Conservation (phyloP, 2,329 filamentous ascomycete genomes). For the Trichoderma sp. region DNA sequence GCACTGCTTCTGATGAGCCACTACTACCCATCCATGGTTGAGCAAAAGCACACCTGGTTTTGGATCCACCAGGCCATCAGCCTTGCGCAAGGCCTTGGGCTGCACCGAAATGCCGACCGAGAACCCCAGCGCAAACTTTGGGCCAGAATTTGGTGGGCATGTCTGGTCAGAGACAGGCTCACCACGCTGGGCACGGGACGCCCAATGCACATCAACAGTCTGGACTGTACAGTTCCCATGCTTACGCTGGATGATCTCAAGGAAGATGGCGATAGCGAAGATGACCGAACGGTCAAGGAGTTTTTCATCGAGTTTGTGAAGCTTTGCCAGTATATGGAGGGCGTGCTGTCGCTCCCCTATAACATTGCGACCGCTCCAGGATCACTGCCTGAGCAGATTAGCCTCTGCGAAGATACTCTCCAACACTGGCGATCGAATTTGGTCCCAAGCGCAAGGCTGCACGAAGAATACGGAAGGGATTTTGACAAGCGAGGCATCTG, state of each 20-base stretch:
- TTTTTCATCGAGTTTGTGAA: slow-evolving; percentile 24
- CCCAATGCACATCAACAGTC: slow-evolving; percentile 25
- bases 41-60: slow-evolving; percentile 26
- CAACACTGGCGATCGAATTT: slow-evolving; percentile 13
- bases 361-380: background rate
- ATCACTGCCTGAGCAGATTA: slow-evolving; percentile 17
- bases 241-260: slow-evolving; percentile 21
- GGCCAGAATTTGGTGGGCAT: slow-evolving; percentile 25
- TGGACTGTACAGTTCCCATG: slow-evolving; percentile 23
- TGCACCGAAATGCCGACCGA: slow-evolving; percentile 19
- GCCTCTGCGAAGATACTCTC: slow-evolving; percentile 20
- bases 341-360: slow-evolving; percentile 21
- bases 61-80: slow-evolving; percentile 25
- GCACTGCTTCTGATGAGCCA: slow-evolving; percentile 24
- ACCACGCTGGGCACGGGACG: slow-evolving; percentile 24
- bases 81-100: slow-evolving; percentile 22
- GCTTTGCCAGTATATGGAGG: slow-evolving; percentile 25
- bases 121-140: slow-evolving; percentile 22
- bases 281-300: slow-evolving; percentile 21
- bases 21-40: slow-evolving; percentile 24
- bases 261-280: slow-evolving; percentile 21
- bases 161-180: slow-evolving; percentile 23
- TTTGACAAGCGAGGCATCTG: slow-evolving; percentile 13
- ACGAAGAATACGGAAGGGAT: background rate
- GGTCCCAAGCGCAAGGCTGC: background rate